These are phyloP conservation scores for Leishmania tropica DNA, from an alignment of 208 protist species.

Conservation along the genomic window DNA sequence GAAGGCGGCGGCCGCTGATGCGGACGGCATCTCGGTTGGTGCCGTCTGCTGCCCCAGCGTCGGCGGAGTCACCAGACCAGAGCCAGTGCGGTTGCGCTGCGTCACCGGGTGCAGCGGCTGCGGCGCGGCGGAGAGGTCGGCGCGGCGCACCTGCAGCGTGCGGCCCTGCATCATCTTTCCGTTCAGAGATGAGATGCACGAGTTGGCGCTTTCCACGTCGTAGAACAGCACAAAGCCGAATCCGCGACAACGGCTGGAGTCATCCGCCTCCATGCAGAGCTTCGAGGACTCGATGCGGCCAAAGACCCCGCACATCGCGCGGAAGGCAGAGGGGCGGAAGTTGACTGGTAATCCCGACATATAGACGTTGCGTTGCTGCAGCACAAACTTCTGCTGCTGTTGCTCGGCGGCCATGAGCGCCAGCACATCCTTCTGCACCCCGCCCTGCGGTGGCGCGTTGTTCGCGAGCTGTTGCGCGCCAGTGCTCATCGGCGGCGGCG, in stretches of 20 bases:
- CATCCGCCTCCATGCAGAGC: constrained; percentile 52
- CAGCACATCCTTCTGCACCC: constrained; percentile 30
- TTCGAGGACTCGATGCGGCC: constrained; percentile 64
- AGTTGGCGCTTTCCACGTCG: constrained; percentile 42
- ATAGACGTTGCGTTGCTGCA: constrained; percentile 77
- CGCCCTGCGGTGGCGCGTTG: background rate
- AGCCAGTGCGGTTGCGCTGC: constrained; percentile 33
- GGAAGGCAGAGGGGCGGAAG: constrained; percentile 51
- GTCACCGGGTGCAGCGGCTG: constrained; percentile 32
- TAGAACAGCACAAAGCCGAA: constrained; percentile 77
- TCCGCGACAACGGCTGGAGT: constrained; percentile 43
- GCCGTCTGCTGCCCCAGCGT: background rate
- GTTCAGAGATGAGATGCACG: constrained; percentile 59
- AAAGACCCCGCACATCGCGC: constrained; percentile 58
- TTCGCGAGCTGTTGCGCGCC: background rate
- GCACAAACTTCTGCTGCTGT: constrained; percentile 33
- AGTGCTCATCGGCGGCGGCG: background rate
- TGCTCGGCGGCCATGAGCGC: constrained; percentile 32
- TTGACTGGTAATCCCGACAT: constrained; percentile 58
- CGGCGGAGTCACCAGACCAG: constrained; percentile 16
- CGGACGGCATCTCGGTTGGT: background rate
- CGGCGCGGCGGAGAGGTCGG: constrained; percentile 56
- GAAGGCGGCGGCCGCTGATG: background rate
- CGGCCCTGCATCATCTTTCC: constrained; percentile 40
- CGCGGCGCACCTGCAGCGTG: constrained; percentile 61